Percentiles rank a stretch among this genome's conserved stretches.
Conservation (phyloP, 2,329 filamentous ascomycete species). For the Hypoxylon sp. region DNA sequence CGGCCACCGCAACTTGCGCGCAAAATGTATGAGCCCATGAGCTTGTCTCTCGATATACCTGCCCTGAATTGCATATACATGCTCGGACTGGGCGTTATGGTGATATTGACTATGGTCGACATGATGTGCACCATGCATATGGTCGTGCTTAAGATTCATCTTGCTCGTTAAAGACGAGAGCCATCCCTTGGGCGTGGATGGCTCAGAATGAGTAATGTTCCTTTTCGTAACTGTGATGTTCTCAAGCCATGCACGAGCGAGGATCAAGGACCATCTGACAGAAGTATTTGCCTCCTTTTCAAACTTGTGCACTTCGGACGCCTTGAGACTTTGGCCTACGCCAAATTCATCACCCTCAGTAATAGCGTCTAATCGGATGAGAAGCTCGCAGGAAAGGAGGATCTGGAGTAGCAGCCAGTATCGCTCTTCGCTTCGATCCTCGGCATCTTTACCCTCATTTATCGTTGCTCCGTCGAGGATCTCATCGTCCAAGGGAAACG, state of each 20-base stretch:
- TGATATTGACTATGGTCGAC: conserved; percentile 57
- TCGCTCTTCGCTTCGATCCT: conserved; percentile 72
- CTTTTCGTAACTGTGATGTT: conserved; percentile 73
- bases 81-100: conserved; percentile 53
- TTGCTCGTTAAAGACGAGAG: conserved; percentile 71
- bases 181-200: conserved; percentile 63
- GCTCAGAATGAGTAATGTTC: conserved; percentile 55
- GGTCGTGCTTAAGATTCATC: conserved; percentile 62
- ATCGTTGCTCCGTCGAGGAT: conserved; percentile 68
- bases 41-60: conserved; percentile 72
- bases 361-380: conserved; percentile 74
- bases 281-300: conserved; percentile 73
- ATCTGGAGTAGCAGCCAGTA: conserved; percentile 79
- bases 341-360: conserved; percentile 72
- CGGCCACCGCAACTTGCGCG: conserved; percentile 74
- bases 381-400: conserved; percentile 74
- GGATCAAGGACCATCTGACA: conserved; percentile 77
- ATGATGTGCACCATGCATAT: conserved; percentile 56
- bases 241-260: conserved; percentile 77
- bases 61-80: conserved; percentile 67
- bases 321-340: conserved; percentile 63
- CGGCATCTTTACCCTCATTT: conserved; percentile 63
- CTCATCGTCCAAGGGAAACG: conserved; percentile 65
- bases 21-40: conserved; percentile 74
- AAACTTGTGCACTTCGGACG: conserved; percentile 72